Conservation (phyloP, 805 yeast species). For the Wickerhamomyces pijperi region DNA sequence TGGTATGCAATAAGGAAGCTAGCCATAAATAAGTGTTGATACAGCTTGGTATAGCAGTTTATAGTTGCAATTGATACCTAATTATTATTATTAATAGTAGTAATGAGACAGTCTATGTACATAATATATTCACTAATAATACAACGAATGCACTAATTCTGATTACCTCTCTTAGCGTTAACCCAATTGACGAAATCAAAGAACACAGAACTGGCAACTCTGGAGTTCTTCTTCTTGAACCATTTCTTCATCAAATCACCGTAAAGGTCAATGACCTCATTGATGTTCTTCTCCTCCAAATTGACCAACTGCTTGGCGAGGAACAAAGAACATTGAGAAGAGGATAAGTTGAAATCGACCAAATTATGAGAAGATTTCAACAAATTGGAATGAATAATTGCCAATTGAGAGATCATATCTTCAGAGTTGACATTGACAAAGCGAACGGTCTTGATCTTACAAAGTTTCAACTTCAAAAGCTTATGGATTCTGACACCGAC, state of each 20-base stretch:
- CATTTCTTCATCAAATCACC: slow-evolving; percentile 45
- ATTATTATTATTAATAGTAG: too few species aligned
- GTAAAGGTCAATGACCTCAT: slow-evolving; percentile 45
- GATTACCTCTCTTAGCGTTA: slow-evolving; percentile 28
- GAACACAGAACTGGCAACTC: slow-evolving; percentile 45
- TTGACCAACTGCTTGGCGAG: slow-evolving; percentile 44
- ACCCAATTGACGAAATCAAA: slow-evolving; percentile 78
- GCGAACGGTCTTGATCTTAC: slow-evolving; percentile 31
- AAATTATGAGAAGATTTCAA: slow-evolving; percentile 22
- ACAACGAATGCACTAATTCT: too few species aligned
- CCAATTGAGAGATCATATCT: slow-evolving; percentile 19
- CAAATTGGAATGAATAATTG: slow-evolving; percentile 31
- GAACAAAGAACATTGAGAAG: slow-evolving; percentile 58
- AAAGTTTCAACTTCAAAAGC: slow-evolving; percentile 48
- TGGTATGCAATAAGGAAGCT: slow-evolving; percentile 4
- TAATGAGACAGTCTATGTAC: too few species aligned
- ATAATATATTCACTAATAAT: too few species aligned
- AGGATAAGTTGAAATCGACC: slow-evolving; percentile 25
- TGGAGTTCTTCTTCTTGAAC: slow-evolving; percentile 37
- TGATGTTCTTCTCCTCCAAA: slow-evolving; percentile 22
- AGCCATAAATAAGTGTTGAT: too few species aligned
- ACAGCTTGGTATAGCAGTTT: too few species aligned
- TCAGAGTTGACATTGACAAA: slow-evolving; percentile 14
- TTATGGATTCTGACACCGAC: slow-evolving; percentile 71
- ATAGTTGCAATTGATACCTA: too few species aligned